These are phyloP conservation scores for Schizopora paradoxa DNA, from an alignment of 1,284 basidiomycete genomes.

Conservation along the genomic window DNA sequence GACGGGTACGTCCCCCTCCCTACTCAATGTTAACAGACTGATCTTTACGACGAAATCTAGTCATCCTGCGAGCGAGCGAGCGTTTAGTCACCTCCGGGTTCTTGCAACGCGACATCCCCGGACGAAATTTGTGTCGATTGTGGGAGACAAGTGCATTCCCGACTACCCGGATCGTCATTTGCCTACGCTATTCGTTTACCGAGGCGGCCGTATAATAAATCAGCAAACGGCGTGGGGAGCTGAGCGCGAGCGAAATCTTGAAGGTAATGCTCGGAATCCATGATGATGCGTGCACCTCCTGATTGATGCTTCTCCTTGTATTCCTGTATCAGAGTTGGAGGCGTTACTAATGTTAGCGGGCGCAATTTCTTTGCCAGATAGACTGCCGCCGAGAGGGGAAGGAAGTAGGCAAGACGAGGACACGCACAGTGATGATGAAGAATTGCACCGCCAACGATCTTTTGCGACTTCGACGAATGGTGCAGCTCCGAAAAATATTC, in stretches of 20 bases:
- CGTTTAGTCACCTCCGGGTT: conserved; percentile 65
- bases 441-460: conserved; percentile 47
- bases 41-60: conserved; percentile 35
- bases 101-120: conserved; percentile 82
- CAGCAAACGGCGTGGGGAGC: conserved; percentile 84
- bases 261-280: conserved; percentile 47
- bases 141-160: conserved; percentile 93
- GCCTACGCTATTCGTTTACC: conserved; percentile 91
- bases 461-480: conserved; percentile 52
- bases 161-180: conserved; percentile 90
- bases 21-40: neutral
- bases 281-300: conserved; percentile 4
- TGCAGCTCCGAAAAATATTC: conserved; percentile 49
- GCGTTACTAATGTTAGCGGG: conserved; percentile 57
- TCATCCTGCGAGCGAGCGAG: conserved; percentile 72
- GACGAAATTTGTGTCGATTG: conserved; percentile 94
- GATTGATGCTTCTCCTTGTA: conserved; percentile 5
- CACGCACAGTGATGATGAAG: conserved; percentile 36
- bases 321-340: conserved; percentile 56
- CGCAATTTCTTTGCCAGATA: conserved; percentile 50
- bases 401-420: conserved; percentile 29
- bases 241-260: conserved; percentile 69
- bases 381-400: conserved; percentile 26
- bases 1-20: conserved; percentile 55
- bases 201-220: conserved; percentile 83